Percentiles rank a stretch among this genome's conserved stretches.
Conservation (phyloP, 2,329 filamentous ascomycete genomes). For the Talaromyces sp. region DNA sequence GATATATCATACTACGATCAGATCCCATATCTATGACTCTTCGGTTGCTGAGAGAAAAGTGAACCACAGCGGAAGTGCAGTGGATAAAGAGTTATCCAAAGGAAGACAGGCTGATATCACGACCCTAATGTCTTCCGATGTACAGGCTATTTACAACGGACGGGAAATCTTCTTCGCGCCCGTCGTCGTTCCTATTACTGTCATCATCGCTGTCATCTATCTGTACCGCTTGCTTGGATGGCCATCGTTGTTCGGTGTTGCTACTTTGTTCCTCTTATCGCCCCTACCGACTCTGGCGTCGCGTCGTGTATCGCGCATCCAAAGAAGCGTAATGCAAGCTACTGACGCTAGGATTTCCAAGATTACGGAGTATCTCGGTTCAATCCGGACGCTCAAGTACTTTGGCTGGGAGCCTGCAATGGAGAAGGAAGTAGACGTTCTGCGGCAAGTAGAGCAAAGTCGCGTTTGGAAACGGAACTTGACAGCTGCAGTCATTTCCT, state of each 20-base stretch:
- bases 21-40: slow-evolving; percentile 53
- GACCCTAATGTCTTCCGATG: slow-evolving; percentile 58
- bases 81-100: slow-evolving; percentile 27
- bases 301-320: slow-evolving; percentile 49
- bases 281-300: slow-evolving; percentile 52
- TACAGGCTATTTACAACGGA: slow-evolving; percentile 53
- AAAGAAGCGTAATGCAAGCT: slow-evolving; percentile 52
- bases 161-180: slow-evolving; percentile 51
- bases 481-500: slow-evolving; percentile 40
- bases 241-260: slow-evolving; percentile 53
- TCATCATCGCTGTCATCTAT: slow-evolving; percentile 48
- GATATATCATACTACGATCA: slow-evolving; percentile 54
- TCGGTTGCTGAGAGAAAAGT: slow-evolving; percentile 19
- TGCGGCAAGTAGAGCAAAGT: slow-evolving; percentile 52
- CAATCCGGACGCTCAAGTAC: slow-evolving; percentile 59
- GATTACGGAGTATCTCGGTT: slow-evolving; percentile 56
- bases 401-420: slow-evolving; percentile 59
- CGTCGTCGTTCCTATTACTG: slow-evolving; percentile 48
- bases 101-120: slow-evolving; percentile 51
- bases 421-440: slow-evolving; percentile 49
- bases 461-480: slow-evolving; percentile 54
- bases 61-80: slow-evolving; percentile 18
- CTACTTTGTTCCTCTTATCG: slow-evolving; percentile 46
- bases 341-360: slow-evolving; percentile 57
- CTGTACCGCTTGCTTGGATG: slow-evolving; percentile 56